Conservation (phyloP, 1,284 basidiomycete species). For the Ustilago esculenta region DNA sequence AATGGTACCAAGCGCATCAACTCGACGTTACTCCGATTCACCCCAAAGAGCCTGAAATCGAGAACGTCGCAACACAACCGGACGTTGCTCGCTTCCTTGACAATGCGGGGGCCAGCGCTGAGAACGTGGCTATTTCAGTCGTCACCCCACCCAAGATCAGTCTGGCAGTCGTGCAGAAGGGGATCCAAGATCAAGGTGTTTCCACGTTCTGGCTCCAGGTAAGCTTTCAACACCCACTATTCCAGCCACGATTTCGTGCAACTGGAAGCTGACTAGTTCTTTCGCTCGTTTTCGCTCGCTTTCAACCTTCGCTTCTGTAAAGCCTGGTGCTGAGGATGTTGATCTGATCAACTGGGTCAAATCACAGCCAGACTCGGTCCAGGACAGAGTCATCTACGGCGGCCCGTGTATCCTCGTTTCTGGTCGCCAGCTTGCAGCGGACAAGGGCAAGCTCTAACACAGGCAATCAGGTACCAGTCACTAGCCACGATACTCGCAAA, state of each 20-base stretch:
- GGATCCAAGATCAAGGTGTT: conserved; percentile 47
- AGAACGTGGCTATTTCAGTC: conserved; percentile 56
- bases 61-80: conserved; percentile 28
- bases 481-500: no score
- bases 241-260: no score
- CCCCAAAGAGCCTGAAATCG: conserved; percentile 55
- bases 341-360: conserved; percentile 56
- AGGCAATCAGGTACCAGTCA: no score
- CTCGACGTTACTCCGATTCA: conserved; percentile 59
- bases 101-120: conserved; percentile 18
- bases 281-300: no score
- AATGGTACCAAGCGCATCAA: conserved; percentile 58
- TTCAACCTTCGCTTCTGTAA: not conserved
- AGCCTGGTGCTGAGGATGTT: conserved; percentile 59
- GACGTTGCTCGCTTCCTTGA: conserved; percentile 27
- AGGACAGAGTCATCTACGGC: conserved; percentile 57
- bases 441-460: conserved; percentile 53
- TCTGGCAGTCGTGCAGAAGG: conserved; percentile 51
- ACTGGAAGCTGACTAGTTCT: no score
- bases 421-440: conserved; percentile 57
- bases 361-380: conserved; percentile 44
- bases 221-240: not conserved
- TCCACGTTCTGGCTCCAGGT: conserved; percentile 60
- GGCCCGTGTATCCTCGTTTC: conserved; percentile 64
- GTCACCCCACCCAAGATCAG: conserved; percentile 62